These are phyloP conservation scores for Dipteronia dyeriana DNA, from an alignment of 345 rosid genomes.

Conservation along the genomic window DNA sequence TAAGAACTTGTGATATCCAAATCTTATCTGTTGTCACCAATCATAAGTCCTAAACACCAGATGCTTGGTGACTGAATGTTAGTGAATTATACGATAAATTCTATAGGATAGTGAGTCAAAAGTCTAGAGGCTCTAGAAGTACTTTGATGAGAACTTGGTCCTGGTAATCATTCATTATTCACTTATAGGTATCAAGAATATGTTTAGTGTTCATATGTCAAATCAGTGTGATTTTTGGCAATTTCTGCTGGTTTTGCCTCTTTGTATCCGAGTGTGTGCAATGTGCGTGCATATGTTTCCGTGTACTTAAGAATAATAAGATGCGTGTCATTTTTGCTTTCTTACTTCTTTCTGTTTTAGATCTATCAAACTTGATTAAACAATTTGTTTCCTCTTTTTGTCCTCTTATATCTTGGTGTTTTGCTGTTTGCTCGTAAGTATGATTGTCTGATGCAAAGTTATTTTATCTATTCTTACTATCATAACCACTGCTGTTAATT, in stretches of 20 bases:
- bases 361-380: not conserved
- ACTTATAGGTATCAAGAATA: not conserved
- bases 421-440: not conserved
- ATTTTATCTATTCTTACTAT: not conserved
- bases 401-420: constrained; percentile 1
- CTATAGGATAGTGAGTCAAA: not conserved
- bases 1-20: not conserved
- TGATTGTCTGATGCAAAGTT: constrained; percentile 8
- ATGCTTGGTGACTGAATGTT: not conserved
- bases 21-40: not conserved
- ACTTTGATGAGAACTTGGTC: not conserved
- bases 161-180: not conserved
- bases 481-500: not conserved
- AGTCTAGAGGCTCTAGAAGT: not conserved
- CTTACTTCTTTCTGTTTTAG: not conserved
- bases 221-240: not conserved
- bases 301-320: not conserved
- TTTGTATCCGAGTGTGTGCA: not conserved
- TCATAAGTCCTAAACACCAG: not conserved
- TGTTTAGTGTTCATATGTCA: not conserved
- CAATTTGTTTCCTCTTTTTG: not conserved
- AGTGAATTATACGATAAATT: not conserved
- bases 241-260: not conserved
- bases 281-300: not conserved
- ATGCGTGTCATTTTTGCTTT: not conserved